Evolutionary conservation across 768 basidiomycete genomes (phyloP).

Genomic region (Collybia sp.): DNA sequence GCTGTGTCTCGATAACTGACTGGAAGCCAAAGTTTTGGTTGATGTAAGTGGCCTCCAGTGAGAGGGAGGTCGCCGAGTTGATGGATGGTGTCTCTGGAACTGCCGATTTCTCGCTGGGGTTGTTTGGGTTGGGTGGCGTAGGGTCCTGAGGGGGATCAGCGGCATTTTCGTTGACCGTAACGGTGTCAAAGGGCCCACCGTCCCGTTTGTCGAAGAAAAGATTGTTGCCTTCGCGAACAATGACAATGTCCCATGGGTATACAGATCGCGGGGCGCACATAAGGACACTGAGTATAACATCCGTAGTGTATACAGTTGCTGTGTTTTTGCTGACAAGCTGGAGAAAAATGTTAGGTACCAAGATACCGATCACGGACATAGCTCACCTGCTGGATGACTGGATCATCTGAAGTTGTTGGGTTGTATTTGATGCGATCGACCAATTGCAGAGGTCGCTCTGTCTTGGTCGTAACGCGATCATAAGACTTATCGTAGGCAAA

Average conservation of each 20-base stretch:
- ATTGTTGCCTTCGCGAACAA: slow-evolving; percentile 88
- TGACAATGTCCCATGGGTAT: slow-evolving; percentile 98
- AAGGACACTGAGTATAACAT: slow-evolving; percentile 89
- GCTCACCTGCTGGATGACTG: slow-evolving; percentile 85
- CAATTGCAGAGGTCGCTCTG: slow-evolving; percentile 84
- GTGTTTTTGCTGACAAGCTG: slow-evolving; percentile 78
- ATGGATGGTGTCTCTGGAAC: slow-evolving; percentile 74
- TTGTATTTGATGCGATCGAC: slow-evolving; percentile 97
- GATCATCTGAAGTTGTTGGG: slow-evolving; percentile 96
- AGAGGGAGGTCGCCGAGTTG: slow-evolving; percentile 90
- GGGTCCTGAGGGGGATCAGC: slow-evolving; percentile 89
- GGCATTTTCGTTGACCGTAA: slow-evolving; percentile 99
- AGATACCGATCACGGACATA: slow-evolving; percentile 1
- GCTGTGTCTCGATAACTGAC: slow-evolving; percentile 71
- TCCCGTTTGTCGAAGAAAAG: slow-evolving; percentile 97
- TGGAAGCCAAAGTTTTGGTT: slow-evolving; percentile 99
- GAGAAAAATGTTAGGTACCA: slow-evolving; percentile 5
- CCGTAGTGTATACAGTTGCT: slow-evolving; percentile 90
- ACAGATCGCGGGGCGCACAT: slow-evolving; percentile 96
- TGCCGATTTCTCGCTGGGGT: slow-evolving; percentile 60
- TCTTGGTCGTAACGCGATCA: slow-evolving; percentile 93
- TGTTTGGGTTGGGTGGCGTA: slow-evolving; percentile 71
- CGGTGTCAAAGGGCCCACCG: slow-evolving; percentile 94
- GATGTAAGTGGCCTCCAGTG: slow-evolving; percentile 97
- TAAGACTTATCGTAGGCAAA: slow-evolving; percentile 92